Base-by-base conservation (phyloP, 2,329 filamentous ascomycete species). In the Xylaria arbuscula region DNA sequence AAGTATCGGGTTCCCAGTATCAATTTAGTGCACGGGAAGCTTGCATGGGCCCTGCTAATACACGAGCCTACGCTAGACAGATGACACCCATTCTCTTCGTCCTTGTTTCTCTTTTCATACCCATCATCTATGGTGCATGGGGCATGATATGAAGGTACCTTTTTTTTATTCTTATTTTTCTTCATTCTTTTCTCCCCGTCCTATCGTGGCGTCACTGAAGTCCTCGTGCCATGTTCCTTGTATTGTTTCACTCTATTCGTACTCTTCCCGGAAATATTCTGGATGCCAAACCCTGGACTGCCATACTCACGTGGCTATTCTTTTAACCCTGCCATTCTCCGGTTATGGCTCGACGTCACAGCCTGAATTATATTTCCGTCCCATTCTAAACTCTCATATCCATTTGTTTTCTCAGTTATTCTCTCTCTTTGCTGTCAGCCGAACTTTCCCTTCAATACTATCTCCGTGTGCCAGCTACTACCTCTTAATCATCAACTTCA, bases 11-110 rank as follows among this genome's bases (percentile, higher is more conserved):
- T 34, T 48, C 40, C 68, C 55, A 36, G 28, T 36, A 66, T 53
- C 54, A 56, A 65, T 64, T 66, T 68, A 63, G 47, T 66, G 19
- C 59, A 54, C 68, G 59, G 59, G 57, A 64, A 58, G 40, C 54
- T 53, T 48, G 62, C 68, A 64, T 53, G 68, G 58, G 60, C 67
- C 58, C 22, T 64, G 57, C 53, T 28, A 70, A 54, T 48, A 61
- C 64, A 60, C 59, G 38, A 54, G 19, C 40, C 47, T 28, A 28
- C 28, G 28, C 28, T 32, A 40, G 62, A 54, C 56, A 62, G 57
- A 62, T 61, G 56, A 56, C 45, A 53, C 28, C 42, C 45, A 47
- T 51, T 45, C 50, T 51, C 45, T 47, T 36, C 22, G 10, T 22
- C 40, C 22, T 50, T 68, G 22, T 57, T 32, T 62, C 45, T 61